Base-by-base conservation (phyloP, 306 rosid genomes). In the Notholithocarpus densiflorus region DNA sequence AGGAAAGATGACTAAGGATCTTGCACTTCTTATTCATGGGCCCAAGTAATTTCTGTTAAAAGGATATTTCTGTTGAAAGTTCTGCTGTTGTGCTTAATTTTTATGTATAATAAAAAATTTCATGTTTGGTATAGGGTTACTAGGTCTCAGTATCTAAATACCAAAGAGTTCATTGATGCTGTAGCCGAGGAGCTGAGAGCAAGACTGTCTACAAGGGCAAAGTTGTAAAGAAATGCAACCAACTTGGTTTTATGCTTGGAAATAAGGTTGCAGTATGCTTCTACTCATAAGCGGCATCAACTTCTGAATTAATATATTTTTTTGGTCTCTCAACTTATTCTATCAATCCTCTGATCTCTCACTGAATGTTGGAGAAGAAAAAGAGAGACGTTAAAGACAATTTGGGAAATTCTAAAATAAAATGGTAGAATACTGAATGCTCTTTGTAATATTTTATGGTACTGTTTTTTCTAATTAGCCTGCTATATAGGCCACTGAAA, bases 1-100 rank as follows among this genome's bases (percentile, higher is more conserved):
- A 43, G 99, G 99, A 73, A 95, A 93, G 89, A 95, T 95, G 99
- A 95, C 99, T 76, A 95, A 95, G 99, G 99, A 95, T 87, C 94
- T 95, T 87, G 99, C 99, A 51, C 92, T 95, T 74, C 88, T 95
- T 81, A 64, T 85, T 84, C 96, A 95, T 79, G 99, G 99, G 76
- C 80, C 98, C 48, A 90, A 89, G 98, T 95, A 87, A 62, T 87
- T 83, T 6, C 12, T 62, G 37, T 12, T 66, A 48, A 48, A 73
- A 59, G 54, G 21, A 61, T 26, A 56, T 74, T 31, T 43, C 12
- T 21, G 59, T 51, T 43, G 29, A 17, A 37, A 68, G 52, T 48
- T 69, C 27, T 48, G 69, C 66, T 12, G 43, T 6, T 43, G 18
- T 68, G 20, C 55, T 65, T 77, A 20, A 62, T 26, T 53, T 34